Base-by-base conservation (phyloP, 2,329 filamentous ascomycete genomes). In the Periconia digitata region DNA sequence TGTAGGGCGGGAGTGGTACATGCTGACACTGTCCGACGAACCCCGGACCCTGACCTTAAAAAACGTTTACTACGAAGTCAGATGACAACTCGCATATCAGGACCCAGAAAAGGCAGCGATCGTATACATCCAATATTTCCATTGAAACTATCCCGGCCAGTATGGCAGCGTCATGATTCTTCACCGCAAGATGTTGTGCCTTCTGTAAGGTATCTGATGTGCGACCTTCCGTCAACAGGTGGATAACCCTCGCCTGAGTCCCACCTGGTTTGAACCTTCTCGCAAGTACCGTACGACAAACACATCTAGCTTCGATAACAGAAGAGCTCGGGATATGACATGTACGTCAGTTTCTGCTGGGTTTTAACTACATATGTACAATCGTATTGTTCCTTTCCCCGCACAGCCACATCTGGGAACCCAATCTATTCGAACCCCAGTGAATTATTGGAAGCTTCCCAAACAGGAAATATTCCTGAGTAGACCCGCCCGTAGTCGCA, bases 361-460 rank as follows among this genome's bases (percentile, higher is more conserved):
- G 7, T n/a, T 7, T n/a, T 18, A 37, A 37, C 15, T 18, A 37
- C 5, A 38, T 12, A n/a, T 12, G 35, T 8, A 18, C 5, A 38
- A 21, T 38, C 12, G 35, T 8, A 18, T 18, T 17, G 18, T n/a
- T n/a, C 35, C 15, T 8, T 46, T 42, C 44, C 44, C 44, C 44
- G 37, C 44, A 32, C 37, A 36, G 21, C 34, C 34, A 45, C 34
- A 44, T 10, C 21, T 23, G 13, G 22, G n/a, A 27, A 23, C 21
- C 43, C 32, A 46, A 46, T 46, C 44, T 46, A 46, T 27, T 15
- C 27, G 27, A 32, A 32, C 27, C 27, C 27, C 27, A 32, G 27
- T 35, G 24, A 40, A 46, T 23, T 46, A 46, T 46, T 46, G 44
- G 27, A 46, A 41, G 13, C 23, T 16, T 27, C 44, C 44, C 8